A percentile compares a stretch with the other conserved stretches of the same genome.
Conservation (phyloP, 805 yeast species). For the Scheffersomyces coipomensis region DNA sequence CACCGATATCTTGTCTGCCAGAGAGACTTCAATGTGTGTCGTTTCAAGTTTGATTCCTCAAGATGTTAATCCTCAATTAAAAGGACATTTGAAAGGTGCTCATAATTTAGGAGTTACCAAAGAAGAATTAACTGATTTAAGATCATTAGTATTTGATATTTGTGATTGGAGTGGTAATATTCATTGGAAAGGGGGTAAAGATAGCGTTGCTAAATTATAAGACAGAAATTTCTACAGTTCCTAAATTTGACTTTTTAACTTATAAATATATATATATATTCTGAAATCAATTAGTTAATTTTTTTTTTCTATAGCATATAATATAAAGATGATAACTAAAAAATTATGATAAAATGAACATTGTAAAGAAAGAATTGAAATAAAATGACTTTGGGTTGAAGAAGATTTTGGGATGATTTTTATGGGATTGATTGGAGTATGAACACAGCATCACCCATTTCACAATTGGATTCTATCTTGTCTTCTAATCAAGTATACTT, state of each 20-base stretch:
- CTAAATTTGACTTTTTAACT: no score
- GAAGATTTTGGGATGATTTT: no score
- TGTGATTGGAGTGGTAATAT: constrained; percentile 71
- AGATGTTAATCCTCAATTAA: constrained; percentile 88
- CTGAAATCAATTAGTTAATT: no score
- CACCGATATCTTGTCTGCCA: constrained; percentile 57
- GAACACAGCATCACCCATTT: no score
- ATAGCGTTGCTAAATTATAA: constrained; percentile 53
- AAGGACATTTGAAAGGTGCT: constrained; percentile 90
- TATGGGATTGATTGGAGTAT: no score
- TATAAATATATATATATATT: no score
- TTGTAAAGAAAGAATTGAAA: no score
- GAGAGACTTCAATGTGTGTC: constrained; percentile 74
- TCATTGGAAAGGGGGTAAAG: constrained; percentile 49
- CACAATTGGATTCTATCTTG: constrained; percentile 58
- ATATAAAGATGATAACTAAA: no score
- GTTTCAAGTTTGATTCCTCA: constrained; percentile 84
- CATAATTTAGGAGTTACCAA: constrained; percentile 69
- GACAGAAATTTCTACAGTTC: no score
- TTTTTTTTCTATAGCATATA: no score
- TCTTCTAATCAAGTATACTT: constrained; percentile 62
- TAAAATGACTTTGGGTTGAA: no score
- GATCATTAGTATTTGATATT: constrained; percentile 62
- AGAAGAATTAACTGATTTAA: constrained; percentile 59
- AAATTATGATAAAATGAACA: no score